Conservation (phyloP, 2,329 filamentous ascomycete genomes). For the Triangularia verruculosa region DNA sequence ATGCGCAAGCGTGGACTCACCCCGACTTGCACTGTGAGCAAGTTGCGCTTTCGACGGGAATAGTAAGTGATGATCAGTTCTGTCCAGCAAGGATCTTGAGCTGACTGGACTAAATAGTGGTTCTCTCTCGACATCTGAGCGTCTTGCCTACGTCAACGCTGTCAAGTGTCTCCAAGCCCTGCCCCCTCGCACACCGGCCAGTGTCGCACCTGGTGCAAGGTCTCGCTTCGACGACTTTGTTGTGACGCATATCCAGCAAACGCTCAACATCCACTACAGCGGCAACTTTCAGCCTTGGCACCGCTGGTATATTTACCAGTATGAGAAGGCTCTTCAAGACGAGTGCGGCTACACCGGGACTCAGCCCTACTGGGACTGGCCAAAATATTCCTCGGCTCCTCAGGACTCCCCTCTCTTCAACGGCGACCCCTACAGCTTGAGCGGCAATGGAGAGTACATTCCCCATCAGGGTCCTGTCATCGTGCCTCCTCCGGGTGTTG, state of each 20-base stretch:
- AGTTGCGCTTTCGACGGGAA: conserved; percentile 30
- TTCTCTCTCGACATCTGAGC: conserved; percentile 16
- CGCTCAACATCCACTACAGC: conserved; percentile 43
- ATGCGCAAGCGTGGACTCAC: conserved; percentile 24
- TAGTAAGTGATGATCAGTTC: conserved; percentile 30
- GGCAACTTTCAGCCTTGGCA: conserved; percentile 34
- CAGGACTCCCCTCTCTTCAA: conserved; percentile 49
- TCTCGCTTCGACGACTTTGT: conserved; percentile 50
- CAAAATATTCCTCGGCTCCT: conserved; percentile 42
- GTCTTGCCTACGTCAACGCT: conserved; percentile 19
- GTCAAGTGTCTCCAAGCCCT: conserved; percentile 21
- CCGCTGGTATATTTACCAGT: conserved; percentile 31
- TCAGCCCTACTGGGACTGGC: conserved; percentile 51
- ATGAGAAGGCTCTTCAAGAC: conserved; percentile 33
- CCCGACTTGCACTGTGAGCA: conserved; percentile 28
- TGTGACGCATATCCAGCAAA: conserved; percentile 48
- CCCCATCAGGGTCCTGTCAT: conserved; percentile 33
- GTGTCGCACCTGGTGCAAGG: conserved; percentile 40
- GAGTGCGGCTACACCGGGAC: conserved; percentile 38
- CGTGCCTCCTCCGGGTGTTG: conserved; percentile 28
- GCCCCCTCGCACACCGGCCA: conserved; percentile 21
- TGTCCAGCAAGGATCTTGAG: conserved; percentile 20
- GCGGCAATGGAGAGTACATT: conserved; percentile 43
- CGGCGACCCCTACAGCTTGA: conserved; percentile 45
- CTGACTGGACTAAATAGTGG: conserved; percentile 19